Base-by-base conservation (phyloP, 176 grass and related monocot genomes). In the Oryza brachyantha region DNA sequence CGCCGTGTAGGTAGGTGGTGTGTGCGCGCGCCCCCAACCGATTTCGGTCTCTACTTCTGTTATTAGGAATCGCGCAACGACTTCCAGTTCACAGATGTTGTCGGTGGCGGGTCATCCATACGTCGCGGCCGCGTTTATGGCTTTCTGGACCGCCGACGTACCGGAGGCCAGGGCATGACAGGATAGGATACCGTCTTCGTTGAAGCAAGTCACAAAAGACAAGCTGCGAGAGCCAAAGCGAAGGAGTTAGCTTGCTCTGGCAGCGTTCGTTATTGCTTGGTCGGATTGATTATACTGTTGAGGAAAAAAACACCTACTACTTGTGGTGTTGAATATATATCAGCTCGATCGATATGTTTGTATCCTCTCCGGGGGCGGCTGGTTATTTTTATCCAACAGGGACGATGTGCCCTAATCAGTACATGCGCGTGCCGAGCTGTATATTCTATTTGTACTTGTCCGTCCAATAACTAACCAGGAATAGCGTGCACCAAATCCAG, bases 41-140 rank as follows among this genome's bases (percentile, higher is more conserved):
- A 36, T 66, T 66, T 58, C 46, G 52, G 52, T n/a, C 52, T 57
- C 52, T 24, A 8, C 52, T 75, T 88, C 68, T 22, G 68, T 72
- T 83, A 88, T 72, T 83, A 88, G 39, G 41, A 40, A 62, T 41
- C 24, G 65, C 64, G 73, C 61, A 40, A 74, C 80, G 80, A 74
- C 80, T 52, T 61, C 25, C 65, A 25, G 80, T 13, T 38, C 81
- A n/a, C 68, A 48, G 52, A 8, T 88, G 52, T 34, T 83, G 86
- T 88, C 75, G 80, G 75, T 61, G 75, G 54, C 45, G 68, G 12
- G 36, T 52, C 61, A 46, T 61, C 42, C 25, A 68, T 55, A 35
- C 64, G 50, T 24, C 52, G 52, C 52, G 37, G n/a, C 42, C 36
- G 36, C 63, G 36, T 70, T 75, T 31, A 46, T 57, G 46, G 84